Base-by-base conservation (phyloP, 1,139 yeast genomes). In the Taphrina communis region DNA sequence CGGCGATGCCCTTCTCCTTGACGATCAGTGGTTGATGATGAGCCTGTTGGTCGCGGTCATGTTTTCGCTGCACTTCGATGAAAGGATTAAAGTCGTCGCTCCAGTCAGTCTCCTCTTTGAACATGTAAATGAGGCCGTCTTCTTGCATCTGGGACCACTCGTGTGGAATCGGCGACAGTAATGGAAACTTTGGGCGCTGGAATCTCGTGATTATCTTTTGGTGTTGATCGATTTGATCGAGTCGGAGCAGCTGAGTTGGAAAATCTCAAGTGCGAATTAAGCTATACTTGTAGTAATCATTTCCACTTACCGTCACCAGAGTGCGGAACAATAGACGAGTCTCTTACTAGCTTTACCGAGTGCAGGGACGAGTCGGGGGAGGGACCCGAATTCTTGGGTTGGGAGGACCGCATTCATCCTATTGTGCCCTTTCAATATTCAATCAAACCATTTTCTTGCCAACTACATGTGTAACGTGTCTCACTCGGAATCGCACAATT, bases 31-130 rank as follows among this genome's bases (percentile, higher is more conserved):
- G 42, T 14, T 7, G 21, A 7, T 8, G 31, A 7, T 1, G 6
- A 6, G 17, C 36, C 12, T 39, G 50, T 56, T 56, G 60, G 4
- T 41, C 50, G 8, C 41, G 36, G 36, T 56, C 60, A 17, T 56
- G 41, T 8, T 14, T 19, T 19, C 36, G 19, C 19, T 58, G 62
- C 41, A 25, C 11, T 6, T 44, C 25, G 21, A 58, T 11, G 25
- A 58, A 58, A 8, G 62, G 62, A 31, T 58, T 58, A 36, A 58
- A 58, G 35, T 58, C 53, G 53, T 58, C 62, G 25, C 42, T 44
- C 62, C 62, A 58, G 36, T 56, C 60, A 21, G 19, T 50, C 12
- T 50, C 36, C 53, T 50, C 53, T n/a, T 25, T 21, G 17, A 50
- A 11, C 36, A 50, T 21, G 36, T 21, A n/a, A n/a, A 50, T 50